Evolutionary conservation across 345 rosid genomes (phyloP).

Genomic region (Eucalyptus curtisii): DNA sequence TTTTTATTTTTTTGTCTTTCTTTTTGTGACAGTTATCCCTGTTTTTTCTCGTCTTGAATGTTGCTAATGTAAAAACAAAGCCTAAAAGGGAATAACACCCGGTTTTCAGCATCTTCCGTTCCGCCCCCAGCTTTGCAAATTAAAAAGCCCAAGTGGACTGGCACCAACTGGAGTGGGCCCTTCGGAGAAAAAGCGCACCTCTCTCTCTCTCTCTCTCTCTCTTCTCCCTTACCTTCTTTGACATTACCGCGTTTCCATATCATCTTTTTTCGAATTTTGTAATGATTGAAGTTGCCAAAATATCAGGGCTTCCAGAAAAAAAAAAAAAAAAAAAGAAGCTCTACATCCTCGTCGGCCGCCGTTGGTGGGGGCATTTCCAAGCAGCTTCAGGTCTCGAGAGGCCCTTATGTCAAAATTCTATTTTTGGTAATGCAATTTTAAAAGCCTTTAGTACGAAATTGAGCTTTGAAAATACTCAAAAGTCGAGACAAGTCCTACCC

Average conservation of each 20-base stretch:
- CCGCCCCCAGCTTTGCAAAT: background rate
- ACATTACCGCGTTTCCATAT: background rate
- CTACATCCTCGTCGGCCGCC: background rate
- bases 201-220: background rate
- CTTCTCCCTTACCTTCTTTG: background rate
- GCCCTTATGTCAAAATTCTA: background rate
- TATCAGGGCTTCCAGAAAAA: background rate
- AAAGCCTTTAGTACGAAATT: background rate
- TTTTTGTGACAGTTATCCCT: background rate
- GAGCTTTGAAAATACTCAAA: background rate
- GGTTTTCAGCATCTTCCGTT: background rate
- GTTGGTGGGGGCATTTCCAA: background rate
- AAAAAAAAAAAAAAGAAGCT: background rate
- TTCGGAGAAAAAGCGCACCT: background rate
- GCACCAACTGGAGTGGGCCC: background rate
- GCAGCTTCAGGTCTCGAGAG: background rate
- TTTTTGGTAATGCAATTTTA: background rate
- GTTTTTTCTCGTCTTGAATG: accelerated
- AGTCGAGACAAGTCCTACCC: background rate
- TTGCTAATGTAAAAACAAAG: background rate
- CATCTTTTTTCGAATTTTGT: background rate
- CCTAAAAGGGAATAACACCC: background rate
- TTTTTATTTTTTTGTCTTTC: background rate
- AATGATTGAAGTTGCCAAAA: background rate
- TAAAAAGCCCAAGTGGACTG: background rate